These are phyloP conservation scores for Neonothopanus nambi DNA, from an alignment of 1,284 basidiomycete species.

Conservation along the genomic window DNA sequence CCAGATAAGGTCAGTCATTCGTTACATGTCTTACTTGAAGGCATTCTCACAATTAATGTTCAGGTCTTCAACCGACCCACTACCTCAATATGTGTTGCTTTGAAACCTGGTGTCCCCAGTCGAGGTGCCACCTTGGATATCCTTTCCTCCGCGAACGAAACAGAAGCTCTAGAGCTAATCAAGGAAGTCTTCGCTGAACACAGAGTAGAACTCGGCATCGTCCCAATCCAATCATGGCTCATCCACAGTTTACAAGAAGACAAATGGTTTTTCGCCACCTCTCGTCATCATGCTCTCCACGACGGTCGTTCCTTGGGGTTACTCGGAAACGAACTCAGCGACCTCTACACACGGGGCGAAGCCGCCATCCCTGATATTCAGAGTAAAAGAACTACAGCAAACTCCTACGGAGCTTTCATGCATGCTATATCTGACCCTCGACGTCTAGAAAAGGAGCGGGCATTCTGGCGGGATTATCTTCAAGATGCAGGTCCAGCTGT, in stretches of 20 bases:
- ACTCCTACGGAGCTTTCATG: slow-evolving; percentile 7
- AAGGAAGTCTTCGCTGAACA: slow-evolving; percentile 2
- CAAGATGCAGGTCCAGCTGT: background rate
- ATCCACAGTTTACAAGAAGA: background rate
- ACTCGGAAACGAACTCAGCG: slow-evolving; percentile 1
- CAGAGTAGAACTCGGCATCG: background rate
- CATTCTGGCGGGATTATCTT: slow-evolving; percentile 6
- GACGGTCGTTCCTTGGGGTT: background rate
- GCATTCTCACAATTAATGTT: background rate
- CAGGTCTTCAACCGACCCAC: background rate
- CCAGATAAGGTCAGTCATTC: background rate
- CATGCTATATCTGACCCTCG: background rate
- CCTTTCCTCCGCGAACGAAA: background rate
- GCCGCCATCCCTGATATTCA: slow-evolving; percentile 1
- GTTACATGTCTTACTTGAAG: background rate
- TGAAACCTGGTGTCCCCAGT: background rate
- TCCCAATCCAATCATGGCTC: slow-evolving; percentile 2
- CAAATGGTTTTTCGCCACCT: slow-evolving; percentile 4
- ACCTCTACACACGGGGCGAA: slow-evolving; percentile 1
- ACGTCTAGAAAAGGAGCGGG: background rate
- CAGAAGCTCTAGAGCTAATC: background rate
- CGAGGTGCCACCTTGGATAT: slow-evolving; percentile 1
- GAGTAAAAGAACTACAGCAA: background rate
- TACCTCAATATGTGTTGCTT: background rate
- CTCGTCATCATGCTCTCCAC: slow-evolving; percentile 10